Percentiles rank a stretch among this genome's conserved stretches.
These are phyloP conservation scores for Leucocoprinus gongylophorus DNA, from an alignment of 1,284 basidiomycete genomes.

Conservation along the genomic window DNA sequence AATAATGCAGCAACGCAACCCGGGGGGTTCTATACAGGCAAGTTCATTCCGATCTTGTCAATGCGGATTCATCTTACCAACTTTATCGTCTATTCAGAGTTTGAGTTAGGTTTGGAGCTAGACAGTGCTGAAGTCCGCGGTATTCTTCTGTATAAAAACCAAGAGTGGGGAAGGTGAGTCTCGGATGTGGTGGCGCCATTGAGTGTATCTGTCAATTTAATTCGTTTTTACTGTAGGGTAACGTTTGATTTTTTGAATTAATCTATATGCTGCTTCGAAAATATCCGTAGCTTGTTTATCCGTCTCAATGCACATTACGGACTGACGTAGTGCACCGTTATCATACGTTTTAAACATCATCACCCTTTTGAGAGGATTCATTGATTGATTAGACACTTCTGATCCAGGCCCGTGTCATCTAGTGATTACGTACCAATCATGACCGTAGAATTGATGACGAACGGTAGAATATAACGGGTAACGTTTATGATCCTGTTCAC, in stretches of 20 bases:
- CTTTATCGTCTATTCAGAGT: conserved; percentile 42
- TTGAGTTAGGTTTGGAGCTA: conserved; percentile 72
- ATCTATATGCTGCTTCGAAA: conserved; percentile 11
- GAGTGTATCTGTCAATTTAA: neutral
- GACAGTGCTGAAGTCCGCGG: conserved; percentile 79
- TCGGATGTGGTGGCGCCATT: neutral
- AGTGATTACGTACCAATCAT: no score
- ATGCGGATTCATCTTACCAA: neutral
- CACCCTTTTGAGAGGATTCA: no score
- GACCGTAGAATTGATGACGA: neutral
- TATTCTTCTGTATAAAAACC: conserved; percentile 60
- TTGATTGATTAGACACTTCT: no score
- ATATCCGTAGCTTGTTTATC: no score
- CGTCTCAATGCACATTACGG: no score
- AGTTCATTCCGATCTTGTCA: conserved; percentile 6
- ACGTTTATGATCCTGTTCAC: neutral
- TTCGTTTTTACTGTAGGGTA: conserved; percentile 30
- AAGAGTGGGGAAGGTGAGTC: conserved; percentile 67
- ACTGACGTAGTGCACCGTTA: no score
- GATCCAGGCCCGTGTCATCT: no score
- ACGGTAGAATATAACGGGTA: neutral
- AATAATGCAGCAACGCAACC: conserved; percentile 46
- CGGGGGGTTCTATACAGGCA: conserved; percentile 74
- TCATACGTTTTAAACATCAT: no score
- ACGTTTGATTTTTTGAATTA: conserved; percentile 50